These are phyloP conservation scores for Sphagnum contortum DNA, from an alignment of 225 moss, liverwort and hornwort species.

Conservation along the genomic window DNA sequence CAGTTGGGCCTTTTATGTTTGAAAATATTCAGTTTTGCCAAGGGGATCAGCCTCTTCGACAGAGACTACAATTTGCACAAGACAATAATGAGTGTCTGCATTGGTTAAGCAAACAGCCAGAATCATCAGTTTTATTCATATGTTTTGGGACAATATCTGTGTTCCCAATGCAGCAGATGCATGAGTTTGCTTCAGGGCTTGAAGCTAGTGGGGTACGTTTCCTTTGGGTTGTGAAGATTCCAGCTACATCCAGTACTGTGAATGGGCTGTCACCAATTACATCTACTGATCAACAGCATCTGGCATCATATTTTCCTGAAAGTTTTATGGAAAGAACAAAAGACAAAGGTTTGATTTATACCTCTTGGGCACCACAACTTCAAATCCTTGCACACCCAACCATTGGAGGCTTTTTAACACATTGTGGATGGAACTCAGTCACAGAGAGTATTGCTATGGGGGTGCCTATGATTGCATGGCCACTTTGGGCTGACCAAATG, in stretches of 20 bases:
- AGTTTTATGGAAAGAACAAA: constrained; percentile 6
- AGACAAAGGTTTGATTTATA: constrained; percentile 2
- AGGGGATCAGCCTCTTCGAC: constrained; percentile 4
- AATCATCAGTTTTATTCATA: constrained; percentile 28
- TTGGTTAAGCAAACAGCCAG: constrained; percentile 36
- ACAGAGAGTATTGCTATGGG: constrained; percentile 13
- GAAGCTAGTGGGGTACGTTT: constrained; percentile 15
- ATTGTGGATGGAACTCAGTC: constrained; percentile 16
- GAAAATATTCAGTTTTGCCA: constrained; percentile 10
- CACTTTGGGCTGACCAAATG: constrained; percentile 10
- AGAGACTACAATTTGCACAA: constrained; percentile 14
- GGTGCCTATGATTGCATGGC: constrained; percentile 17
- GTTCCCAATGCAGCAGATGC: constrained; percentile 8
- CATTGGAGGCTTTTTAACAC: constrained; percentile 15
- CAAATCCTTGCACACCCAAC: constrained; percentile 14
- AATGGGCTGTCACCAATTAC: too few species aligned
- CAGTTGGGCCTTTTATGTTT: constrained; percentile 27
- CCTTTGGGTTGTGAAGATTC: constrained; percentile 27
- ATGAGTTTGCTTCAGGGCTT: constrained; percentile 11
- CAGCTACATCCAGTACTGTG: background rate
- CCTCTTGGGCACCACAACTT: constrained; percentile 13
- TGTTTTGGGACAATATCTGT: constrained; percentile 29
- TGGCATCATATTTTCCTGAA: constrained; percentile 5
- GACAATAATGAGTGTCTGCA: background rate
- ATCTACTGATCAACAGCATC: too few species aligned